Evolutionary conservation across 2,329 filamentous ascomycete genomes (phyloP).

Genomic region (Colletotrichum viniferum): DNA sequence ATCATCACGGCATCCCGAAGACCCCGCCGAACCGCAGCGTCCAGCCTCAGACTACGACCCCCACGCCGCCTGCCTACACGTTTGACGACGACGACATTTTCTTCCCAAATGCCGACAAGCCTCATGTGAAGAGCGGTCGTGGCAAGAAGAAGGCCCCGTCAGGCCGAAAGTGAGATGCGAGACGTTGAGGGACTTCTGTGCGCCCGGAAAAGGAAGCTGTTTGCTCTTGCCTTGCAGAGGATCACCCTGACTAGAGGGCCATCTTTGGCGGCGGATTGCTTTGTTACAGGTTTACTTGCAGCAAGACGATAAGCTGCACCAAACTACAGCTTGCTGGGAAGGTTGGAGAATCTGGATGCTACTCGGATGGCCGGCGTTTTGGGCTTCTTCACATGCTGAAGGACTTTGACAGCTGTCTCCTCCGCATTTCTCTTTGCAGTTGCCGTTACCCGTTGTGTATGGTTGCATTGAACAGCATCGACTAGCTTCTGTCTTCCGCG

Average conservation of each 20-base stretch:
- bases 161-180: neutral
- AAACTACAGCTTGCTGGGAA: neutral
- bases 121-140: neutral
- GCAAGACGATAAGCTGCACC: neutral
- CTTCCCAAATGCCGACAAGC: neutral
- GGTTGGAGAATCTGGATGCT: neutral
- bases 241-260: neutral
- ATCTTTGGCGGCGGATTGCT: neutral
- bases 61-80: neutral
- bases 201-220: neutral
- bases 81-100: conserved; percentile 11
- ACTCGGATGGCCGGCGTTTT: neutral
- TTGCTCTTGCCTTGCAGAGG: neutral
- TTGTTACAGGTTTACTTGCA: neutral
- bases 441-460: neutral
- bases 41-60: neutral
- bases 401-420: neutral
- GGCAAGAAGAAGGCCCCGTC: neutral
- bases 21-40: neutral
- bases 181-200: neutral
- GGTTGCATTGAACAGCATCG: neutral
- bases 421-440: neutral
- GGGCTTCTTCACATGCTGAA: neutral
- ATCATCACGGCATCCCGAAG: neutral
- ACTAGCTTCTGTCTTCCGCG: neutral